Evolutionary conservation across 1,139 yeast genomes (phyloP), one percentile per base, ranked within the genome.

Genomic region (Suhomyces coccinellae): DNA sequence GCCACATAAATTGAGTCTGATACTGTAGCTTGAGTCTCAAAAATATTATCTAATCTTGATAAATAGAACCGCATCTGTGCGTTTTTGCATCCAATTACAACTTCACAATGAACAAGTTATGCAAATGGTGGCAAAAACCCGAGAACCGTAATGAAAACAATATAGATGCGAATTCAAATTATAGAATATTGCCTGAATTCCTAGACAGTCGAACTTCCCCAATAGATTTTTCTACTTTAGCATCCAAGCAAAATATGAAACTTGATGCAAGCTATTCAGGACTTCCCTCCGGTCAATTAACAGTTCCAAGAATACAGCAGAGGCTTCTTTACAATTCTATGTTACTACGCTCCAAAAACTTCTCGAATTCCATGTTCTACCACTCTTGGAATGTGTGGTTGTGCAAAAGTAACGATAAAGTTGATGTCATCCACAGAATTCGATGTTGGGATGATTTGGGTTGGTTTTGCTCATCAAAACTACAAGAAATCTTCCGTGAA

Each of bases 381-480:
- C 47, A 33, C 31, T 20, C 32, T 3, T 52, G 55, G 55, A 45
- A 41, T 31, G 40, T 50, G 2, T 52, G 55, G 55, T 15, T 24
- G 12, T 15, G 38, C 36, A n/a, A 32, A 20, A 28, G 22, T 7
- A 24, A 31, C 6, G 16, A 30, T 10, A 32, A 40, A 26, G 37
- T 50, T 16, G n/a, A 16, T 5, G 36, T 51, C 5, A 28, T 13
- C 12, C 26, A 30, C 22, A 33, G 40, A 4, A 16, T 51, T 0
- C 52, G 47, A 29, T 40, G 46, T 5, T 16, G 30, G 20, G 40
- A 30, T 11, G 54, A 47, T 33, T 33, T 45, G n/a, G 26, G 43
- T 3, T 12, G n/a, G 4, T 43, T 40, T 26, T 15, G 45, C 16
- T 36, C 40, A 22, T 22, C 20, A 9, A 41, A 40, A 10, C 16